A percentile compares a stretch with the other conserved stretches of the same genome.
phyloP scores from a whole-genome alignment of 768 basidiomycete species.

The Chiua virens region DNA sequence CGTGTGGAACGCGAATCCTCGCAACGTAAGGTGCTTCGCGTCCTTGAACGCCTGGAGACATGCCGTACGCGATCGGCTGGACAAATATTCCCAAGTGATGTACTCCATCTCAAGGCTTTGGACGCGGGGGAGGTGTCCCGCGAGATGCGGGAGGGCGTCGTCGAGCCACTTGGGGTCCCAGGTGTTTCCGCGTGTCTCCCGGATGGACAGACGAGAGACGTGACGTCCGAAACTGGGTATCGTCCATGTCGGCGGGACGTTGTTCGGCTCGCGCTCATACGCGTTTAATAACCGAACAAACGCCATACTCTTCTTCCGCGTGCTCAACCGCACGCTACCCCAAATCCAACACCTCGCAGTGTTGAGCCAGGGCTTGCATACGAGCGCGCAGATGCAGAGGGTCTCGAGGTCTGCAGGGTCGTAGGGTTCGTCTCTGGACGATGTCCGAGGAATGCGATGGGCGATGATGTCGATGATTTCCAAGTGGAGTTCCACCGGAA shows the following conservation, averaged over 20 bases:
- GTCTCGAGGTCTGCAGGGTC: conserved; percentile 17
- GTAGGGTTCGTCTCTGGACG: conserved; percentile 9
- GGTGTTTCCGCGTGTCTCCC: conserved; percentile 29
- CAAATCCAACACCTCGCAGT: conserved; percentile 25
- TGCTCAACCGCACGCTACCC: conserved; percentile 19
- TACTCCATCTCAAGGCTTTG: conserved; percentile 29
- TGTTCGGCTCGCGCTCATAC: conserved; percentile 10
- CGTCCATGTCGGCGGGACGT: conserved; percentile 33
- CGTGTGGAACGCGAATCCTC: conserved; percentile 26
- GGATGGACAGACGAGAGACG: conserved; percentile 24
- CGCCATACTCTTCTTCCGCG: conserved; percentile 18
- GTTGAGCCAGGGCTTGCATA: conserved; percentile 31
- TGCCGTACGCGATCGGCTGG: conserved; percentile 22
- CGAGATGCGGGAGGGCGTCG: conserved; percentile 26
- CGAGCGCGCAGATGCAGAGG: conserved; percentile 28
- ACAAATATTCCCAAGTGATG: conserved; percentile 34
- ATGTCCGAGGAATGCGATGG: conserved; percentile 9
- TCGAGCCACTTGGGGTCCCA: conserved; percentile 37
- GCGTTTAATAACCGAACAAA: conserved; percentile 18
- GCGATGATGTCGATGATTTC: conserved; percentile 29
- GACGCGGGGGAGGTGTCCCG: conserved; percentile 19
- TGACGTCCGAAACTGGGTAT: conserved; percentile 65
- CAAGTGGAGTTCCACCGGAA: conserved; percentile 33
- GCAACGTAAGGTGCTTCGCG: conserved; percentile 19
- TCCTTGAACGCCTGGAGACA: conserved; percentile 27